Conservation (phyloP, 2,329 filamentous ascomycete species). For the Aaosphaeria arxii region DNA sequence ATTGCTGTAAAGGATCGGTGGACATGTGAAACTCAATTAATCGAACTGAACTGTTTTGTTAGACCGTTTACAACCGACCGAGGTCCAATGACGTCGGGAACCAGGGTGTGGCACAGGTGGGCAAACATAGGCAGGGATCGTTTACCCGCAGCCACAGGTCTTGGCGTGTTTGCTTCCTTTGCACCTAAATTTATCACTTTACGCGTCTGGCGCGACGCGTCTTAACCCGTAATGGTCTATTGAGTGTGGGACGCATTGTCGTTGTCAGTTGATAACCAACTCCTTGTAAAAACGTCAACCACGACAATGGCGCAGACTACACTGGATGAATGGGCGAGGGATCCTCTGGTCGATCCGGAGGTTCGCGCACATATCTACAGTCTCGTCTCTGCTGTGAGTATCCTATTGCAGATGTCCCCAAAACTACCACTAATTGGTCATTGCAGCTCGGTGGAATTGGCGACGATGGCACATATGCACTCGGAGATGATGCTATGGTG, state of each 20-base stretch:
- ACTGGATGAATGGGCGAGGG: slow-evolving; percentile 45
- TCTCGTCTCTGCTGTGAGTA: slow-evolving; percentile 81
- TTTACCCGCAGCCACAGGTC: not conserved
- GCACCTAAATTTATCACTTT: slow-evolving; percentile 15
- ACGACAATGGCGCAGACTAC: slow-evolving; percentile 34
- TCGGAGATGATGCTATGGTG: slow-evolving; percentile 90
- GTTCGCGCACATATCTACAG: slow-evolving; percentile 92
- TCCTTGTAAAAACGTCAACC: slow-evolving; percentile 14
- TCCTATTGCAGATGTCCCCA: not conserved
- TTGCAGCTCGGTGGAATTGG: slow-evolving; percentile 78
- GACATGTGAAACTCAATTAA: slow-evolving; percentile 5
- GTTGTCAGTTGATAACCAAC: too few species aligned
- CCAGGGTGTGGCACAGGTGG: not conserved
- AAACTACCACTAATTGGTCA: slow-evolving; percentile 9
- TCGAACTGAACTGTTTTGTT: not conserved
- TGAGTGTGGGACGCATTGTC: slow-evolving; percentile 7
- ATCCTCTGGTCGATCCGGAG: slow-evolving; percentile 71
- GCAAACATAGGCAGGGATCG: not conserved
- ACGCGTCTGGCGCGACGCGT: slow-evolving; percentile 32
- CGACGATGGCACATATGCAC: slow-evolving; percentile 77
- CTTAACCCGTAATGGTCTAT: slow-evolving; percentile 4
- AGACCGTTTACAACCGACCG: slow-evolving; percentile 2
- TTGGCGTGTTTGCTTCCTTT: slow-evolving; percentile 25
- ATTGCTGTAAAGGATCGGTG: not conserved
- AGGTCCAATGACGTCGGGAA: slow-evolving; percentile 1